Base-by-base conservation (phyloP, 305 asterid genomes). In the Nicotiana rustica region DNA sequence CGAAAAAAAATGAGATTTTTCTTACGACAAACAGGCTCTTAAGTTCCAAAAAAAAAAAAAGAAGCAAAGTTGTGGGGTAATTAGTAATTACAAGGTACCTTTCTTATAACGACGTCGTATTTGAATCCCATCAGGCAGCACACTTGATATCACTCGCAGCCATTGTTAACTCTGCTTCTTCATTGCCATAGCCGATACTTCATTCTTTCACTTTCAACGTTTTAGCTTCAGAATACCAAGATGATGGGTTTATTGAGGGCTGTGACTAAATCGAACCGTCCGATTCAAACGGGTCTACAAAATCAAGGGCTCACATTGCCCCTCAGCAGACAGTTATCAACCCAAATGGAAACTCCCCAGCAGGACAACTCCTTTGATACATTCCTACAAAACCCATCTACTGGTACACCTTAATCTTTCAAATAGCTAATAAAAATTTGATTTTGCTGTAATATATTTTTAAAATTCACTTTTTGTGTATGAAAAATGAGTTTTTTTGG, bases 211-310 rank as follows among this genome's bases (percentile, higher is more conserved):
- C 31, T 6, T 17, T 41, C 36, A 19, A 44, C 5, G 1, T 10
- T 10, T 70, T 10, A 41, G 35, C 60, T 21, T 73, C 79, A 17
- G 7, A 47, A 9, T 73, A 79, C 86, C 52, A 84, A 86, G 15
- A 88, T 36, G 78, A 92, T 90, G 97, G 89, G 81, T 85, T 87
- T 86, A 18, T 66, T 95, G 66, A 80, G 91, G 83, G 86, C 82
- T 70, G 81, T 91, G 15, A 68, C 80, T 81, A 88, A 86, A 82
- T 89, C 88, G 36, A 86, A 85, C 89, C 90, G 92, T 79, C 41
- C 82, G 77, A 82, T 88, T 69, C 83, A 73, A 38, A 55, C 75
- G 62, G 85, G 83, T 80, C 81, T 41, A 52, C 85, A 65, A 9
- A 87, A 78, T 82, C 89, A 84, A 73, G 81, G 83, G 71, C 64